phyloP scores from a whole-genome alignment of 345 rosid species.

The thale cress (Arabidopsis thaliana) region DNA sequence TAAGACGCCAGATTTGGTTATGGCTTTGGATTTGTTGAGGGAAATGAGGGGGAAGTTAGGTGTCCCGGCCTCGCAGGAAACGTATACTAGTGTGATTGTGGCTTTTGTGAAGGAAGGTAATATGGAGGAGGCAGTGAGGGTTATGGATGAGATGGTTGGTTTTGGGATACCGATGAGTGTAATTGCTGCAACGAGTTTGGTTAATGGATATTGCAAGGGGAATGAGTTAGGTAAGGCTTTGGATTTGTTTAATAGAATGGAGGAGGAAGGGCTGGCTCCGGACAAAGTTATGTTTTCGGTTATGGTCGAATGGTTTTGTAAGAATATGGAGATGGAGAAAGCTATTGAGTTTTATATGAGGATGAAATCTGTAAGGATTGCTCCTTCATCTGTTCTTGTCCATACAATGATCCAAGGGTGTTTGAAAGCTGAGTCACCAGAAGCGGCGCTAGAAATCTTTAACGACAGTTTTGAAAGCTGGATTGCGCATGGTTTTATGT shows the following conservation, averaged over 20 bases:
- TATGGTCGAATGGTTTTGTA: constrained; percentile 70
- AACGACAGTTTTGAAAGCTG: constrained; percentile 56
- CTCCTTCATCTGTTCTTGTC: constrained; percentile 51
- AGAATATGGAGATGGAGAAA: constrained; percentile 52
- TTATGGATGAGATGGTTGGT: constrained; percentile 77
- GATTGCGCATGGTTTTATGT: constrained; percentile 56
- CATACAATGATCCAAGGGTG: constrained; percentile 63
- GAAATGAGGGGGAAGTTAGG: constrained; percentile 63
- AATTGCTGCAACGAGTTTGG: constrained; percentile 66
- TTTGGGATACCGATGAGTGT: constrained; percentile 60
- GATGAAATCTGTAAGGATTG: constrained; percentile 59
- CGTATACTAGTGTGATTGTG: constrained; percentile 55
- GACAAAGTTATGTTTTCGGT: constrained; percentile 66
- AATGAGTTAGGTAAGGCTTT: constrained; percentile 61
- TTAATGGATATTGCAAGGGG: constrained; percentile 60
- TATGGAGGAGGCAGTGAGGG: constrained; percentile 57
- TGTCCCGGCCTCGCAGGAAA: constrained; percentile 51
- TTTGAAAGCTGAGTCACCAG: constrained; percentile 48
- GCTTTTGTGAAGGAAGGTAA: constrained; percentile 67
- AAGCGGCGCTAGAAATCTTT: constrained; percentile 55
- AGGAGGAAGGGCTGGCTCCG: constrained; percentile 59
- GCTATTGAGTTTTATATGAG: constrained; percentile 57
- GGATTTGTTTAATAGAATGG: constrained; percentile 56
- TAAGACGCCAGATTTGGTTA: constrained; percentile 46
- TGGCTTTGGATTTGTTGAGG: constrained; percentile 56